Evolutionary conservation across 108 stramenopile species (phyloP).

Genomic region (Aureococcus anophagefferens): DNA sequence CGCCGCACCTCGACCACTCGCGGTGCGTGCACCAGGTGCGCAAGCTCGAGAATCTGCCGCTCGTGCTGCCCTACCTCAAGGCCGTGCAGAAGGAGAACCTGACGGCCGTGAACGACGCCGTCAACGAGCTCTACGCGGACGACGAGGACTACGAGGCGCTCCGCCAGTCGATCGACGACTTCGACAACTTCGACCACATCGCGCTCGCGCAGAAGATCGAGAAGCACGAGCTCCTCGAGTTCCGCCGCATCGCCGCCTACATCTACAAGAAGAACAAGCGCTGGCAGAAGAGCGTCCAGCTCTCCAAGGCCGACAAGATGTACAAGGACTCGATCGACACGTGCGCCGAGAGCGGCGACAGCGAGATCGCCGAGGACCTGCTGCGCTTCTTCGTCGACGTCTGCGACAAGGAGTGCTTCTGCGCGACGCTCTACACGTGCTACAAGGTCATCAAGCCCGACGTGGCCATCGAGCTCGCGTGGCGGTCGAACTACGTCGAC

Average conservation of each 20-base stretch:
- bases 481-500: conserved; percentile 94
- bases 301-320: conserved; percentile 96
- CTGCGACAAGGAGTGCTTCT: conserved; percentile 95
- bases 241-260: conserved; percentile 96
- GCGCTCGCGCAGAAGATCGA: conserved; percentile 88
- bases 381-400: conserved; percentile 96
- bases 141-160: conserved; percentile 96
- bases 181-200: conserved; percentile 99
- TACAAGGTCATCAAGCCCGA: conserved; percentile 92
- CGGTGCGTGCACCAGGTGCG: conserved; percentile 92
- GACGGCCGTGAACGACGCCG: conserved; percentile 94
- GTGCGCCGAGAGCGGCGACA: conserved; percentile 82
- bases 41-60: conserved; percentile 82
- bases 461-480: conserved; percentile 94
- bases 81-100: conserved; percentile 88
- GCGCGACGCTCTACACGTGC: conserved; percentile 91
- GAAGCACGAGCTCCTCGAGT: conserved; percentile 96
- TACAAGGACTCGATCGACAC: conserved; percentile 99
- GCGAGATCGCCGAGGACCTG: conserved; percentile 82
- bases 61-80: conserved; percentile 89
- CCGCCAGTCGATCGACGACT: conserved; percentile 85
- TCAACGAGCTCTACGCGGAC: conserved; percentile 92
- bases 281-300: conserved; percentile 82
- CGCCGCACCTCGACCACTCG: conserved; percentile 86
- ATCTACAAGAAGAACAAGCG: conserved; percentile 97